Evolutionary conservation across 768 basidiomycete genomes (phyloP).

Genomic region (Agaricus blazei): DNA sequence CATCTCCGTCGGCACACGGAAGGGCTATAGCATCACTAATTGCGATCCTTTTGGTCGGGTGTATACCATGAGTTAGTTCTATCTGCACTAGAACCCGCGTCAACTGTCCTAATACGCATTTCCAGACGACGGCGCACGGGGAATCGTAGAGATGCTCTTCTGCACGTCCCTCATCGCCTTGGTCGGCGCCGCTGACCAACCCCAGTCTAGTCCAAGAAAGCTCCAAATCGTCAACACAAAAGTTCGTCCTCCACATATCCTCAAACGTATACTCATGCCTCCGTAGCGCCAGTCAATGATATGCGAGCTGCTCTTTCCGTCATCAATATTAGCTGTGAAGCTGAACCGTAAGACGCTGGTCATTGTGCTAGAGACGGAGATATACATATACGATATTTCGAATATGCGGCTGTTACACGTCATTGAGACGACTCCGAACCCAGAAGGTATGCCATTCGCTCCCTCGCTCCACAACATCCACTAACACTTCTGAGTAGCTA

Average conservation of each 20-base stretch:
- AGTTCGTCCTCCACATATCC: slow-evolving; percentile 36
- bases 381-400: slow-evolving; percentile 98
- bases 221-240: slow-evolving; percentile 99
- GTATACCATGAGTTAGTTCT: slow-evolving; percentile 80
- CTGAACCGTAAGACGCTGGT: slow-evolving; percentile 95
- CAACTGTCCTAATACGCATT: background rate
- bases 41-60: slow-evolving; percentile 97
- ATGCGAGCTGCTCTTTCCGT: slow-evolving; percentile 96
- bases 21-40: slow-evolving; percentile 96
- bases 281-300: slow-evolving; percentile 93
- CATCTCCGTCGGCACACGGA: slow-evolving; percentile 90
- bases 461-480: background rate
- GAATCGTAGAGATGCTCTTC: slow-evolving; percentile 99
- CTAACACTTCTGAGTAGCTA: background rate
- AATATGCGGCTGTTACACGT: slow-evolving; percentile 98
- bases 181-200: slow-evolving; percentile 93
- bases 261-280: background rate
- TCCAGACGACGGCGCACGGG: slow-evolving; percentile 86
- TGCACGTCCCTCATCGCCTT: slow-evolving; percentile 97
- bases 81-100: background rate
- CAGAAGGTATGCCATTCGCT: slow-evolving; percentile 62
- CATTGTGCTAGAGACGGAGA: slow-evolving; percentile 94
- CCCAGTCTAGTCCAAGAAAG: slow-evolving; percentile 85
- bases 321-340: slow-evolving; percentile 95
- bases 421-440: slow-evolving; percentile 94